Conservation (phyloP, 371 early-diverging fungal species). For the Basidiobolus meristosporus region DNA sequence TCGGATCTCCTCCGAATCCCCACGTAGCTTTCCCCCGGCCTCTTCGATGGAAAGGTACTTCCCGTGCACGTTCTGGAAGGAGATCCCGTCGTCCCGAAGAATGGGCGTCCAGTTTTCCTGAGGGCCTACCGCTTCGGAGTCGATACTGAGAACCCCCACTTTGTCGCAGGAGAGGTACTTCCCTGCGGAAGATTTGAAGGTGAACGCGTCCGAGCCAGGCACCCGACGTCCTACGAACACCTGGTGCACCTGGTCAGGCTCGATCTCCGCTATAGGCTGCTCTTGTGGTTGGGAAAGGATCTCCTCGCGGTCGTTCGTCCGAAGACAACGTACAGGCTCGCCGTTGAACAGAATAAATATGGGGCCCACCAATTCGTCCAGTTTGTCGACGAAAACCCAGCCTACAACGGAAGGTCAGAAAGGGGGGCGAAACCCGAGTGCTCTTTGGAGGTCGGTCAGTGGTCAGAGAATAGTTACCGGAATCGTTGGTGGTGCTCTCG, state of each 20-base stretch:
- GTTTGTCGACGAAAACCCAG: constrained; percentile 3
- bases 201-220: constrained; percentile 25
- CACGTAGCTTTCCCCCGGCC: constrained; percentile 19
- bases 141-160: constrained; percentile 51
- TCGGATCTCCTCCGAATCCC: constrained; percentile 51
- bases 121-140: constrained; percentile 58
- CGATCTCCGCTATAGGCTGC: constrained; percentile 10
- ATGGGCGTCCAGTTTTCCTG: constrained; percentile 61
- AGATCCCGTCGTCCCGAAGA: constrained; percentile 48
- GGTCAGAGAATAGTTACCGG: no score
- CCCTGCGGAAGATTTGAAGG: constrained; percentile 41
- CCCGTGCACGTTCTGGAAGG: constrained; percentile 34
- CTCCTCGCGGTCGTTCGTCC: constrained; percentile 3
- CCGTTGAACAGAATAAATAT: constrained; percentile 6
- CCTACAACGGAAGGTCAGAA: no score
- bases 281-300: constrained; percentile 1
- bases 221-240: constrained; percentile 46
- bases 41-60: constrained; percentile 41
- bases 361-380: constrained; percentile 4
- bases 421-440: no score
- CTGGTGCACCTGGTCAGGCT: constrained; percentile 43
- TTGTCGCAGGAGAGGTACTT: constrained; percentile 64
- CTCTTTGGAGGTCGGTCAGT: no score
- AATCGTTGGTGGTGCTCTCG: constrained; percentile 1
- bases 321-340: constrained; percentile 5